Percentiles rank a stretch among this genome's conserved stretches.
These are phyloP conservation scores for Hypoxylon sp. DNA, from an alignment of 2,329 filamentous ascomycete genomes.

Conservation along the genomic window DNA sequence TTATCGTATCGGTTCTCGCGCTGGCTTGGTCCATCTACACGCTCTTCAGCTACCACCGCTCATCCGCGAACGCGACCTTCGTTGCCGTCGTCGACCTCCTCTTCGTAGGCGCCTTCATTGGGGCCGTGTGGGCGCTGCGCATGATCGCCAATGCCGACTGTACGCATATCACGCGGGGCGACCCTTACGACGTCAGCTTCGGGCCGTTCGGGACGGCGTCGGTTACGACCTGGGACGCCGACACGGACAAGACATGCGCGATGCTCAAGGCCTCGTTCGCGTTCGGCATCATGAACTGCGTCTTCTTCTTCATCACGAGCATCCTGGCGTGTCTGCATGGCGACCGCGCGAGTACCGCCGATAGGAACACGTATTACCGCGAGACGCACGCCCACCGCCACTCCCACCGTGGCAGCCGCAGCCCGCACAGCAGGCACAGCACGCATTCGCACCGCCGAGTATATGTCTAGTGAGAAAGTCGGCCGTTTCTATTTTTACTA, in stretches of 20 bases:
- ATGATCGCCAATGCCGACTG: conserved; percentile 77
- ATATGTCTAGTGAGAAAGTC: conserved; percentile 61
- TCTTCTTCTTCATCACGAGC: conserved; percentile 85
- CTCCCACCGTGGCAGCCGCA: conserved; percentile 60
- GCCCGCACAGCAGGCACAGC: conserved; percentile 59
- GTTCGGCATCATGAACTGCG: conserved; percentile 87
- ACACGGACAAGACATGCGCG: conserved; percentile 82
- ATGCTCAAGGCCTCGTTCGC: conserved; percentile 95
- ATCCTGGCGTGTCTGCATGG: conserved; percentile 76
- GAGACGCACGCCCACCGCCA: conserved; percentile 66
- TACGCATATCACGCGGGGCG: conserved; percentile 66
- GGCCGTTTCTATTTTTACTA: neutral
- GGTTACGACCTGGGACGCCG: conserved; percentile 65
- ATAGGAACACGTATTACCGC: conserved; percentile 57
- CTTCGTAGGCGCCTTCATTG: conserved; percentile 76
- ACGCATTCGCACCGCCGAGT: conserved; percentile 67
- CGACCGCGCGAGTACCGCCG: conserved; percentile 58
- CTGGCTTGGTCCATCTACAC: conserved; percentile 75
- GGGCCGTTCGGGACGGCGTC: conserved; percentile 73
- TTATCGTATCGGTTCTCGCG: conserved; percentile 76
- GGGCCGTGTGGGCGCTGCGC: conserved; percentile 71
- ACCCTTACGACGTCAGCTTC: conserved; percentile 70
- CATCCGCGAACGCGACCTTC: conserved; percentile 71
- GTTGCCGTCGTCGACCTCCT: conserved; percentile 72
- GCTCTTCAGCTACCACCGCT: conserved; percentile 76